phyloP scores from a whole-genome alignment of 768 basidiomycete genomes.

The Naematelia encephala region DNA sequence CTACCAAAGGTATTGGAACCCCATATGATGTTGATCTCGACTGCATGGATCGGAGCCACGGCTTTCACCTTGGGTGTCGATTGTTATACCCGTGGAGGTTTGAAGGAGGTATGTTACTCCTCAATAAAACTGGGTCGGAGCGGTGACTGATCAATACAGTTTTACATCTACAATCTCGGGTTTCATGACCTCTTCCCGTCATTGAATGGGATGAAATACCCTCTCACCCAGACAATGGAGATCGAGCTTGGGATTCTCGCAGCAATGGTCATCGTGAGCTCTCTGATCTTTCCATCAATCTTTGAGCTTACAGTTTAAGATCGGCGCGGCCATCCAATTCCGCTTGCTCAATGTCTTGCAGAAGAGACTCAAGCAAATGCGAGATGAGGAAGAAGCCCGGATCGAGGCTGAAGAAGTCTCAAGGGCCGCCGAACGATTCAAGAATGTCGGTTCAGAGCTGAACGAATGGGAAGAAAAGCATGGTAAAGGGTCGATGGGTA shows the following conservation, averaged over 20 bases:
- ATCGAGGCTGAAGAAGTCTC: slow-evolving; percentile 73
- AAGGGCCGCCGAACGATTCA: slow-evolving; percentile 68
- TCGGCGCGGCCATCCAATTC: slow-evolving; percentile 86
- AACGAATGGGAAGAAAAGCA: slow-evolving; percentile 86
- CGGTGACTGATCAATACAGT: slow-evolving; percentile 56
- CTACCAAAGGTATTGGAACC: slow-evolving; percentile 84
- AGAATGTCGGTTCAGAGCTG: slow-evolving; percentile 64
- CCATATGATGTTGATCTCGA: slow-evolving; percentile 78
- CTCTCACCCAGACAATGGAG: slow-evolving; percentile 83
- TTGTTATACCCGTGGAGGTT: slow-evolving; percentile 83
- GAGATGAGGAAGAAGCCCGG: slow-evolving; percentile 64
- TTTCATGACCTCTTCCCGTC: slow-evolving; percentile 76
- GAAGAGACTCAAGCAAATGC: slow-evolving; percentile 71
- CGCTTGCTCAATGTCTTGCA: slow-evolving; percentile 72
- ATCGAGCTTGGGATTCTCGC: slow-evolving; percentile 87
- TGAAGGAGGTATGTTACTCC: slow-evolving; percentile 71
- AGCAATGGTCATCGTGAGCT: slow-evolving; percentile 62
- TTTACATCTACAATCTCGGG: slow-evolving; percentile 94
- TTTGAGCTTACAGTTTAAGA: slow-evolving; percentile 42
- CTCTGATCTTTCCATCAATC: not conserved
- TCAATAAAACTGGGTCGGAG: not conserved
- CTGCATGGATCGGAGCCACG: slow-evolving; percentile 78
- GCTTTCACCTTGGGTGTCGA: slow-evolving; percentile 90
- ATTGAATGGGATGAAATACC: slow-evolving; percentile 66
- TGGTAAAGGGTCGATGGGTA: slow-evolving; percentile 54